Base-by-base conservation (phyloP, 495 filamentous ascomycete genomes). In the Penicillium salamii region DNA sequence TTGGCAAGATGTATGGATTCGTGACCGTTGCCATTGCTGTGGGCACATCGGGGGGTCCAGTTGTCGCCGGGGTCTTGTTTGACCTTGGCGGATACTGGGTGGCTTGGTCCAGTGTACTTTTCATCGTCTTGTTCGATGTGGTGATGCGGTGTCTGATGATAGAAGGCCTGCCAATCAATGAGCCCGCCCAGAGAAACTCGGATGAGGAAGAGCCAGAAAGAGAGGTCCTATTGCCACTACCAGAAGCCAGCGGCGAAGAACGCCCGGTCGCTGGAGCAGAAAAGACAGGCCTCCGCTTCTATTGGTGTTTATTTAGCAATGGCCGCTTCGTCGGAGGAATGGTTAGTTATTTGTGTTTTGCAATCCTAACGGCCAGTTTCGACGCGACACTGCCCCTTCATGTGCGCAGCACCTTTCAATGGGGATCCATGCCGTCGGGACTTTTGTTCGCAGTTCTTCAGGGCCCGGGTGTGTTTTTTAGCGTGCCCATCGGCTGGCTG, bases 351-450 rank as follows among this genome's bases (percentile, higher is more conserved):
- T 21, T 59, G 21, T 47, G 36, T 8, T 55, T 49, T 20, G 49
- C 55, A 13, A 26, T 65, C 17, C 13, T 62, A 6, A 47, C 50
- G 2, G 15, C 59, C n/a, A 67, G 64, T 29, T 65, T 65, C 49
- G 53, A 60, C 18, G 46, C 62, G 11, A 65, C 59, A n/a, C 40
- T 67, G n/a, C 64, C 64, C 8, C 54, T 67, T 3, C 64, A 67
- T 46, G 52, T 65, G 15, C 48, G 40, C 0, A 48, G 53, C 13
- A 41, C 36, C 0, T 67, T 67, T 26, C 18, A 28, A 15, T 65
- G 61, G 64, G 52, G 44, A 2, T 53, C 40, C n/a, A 26, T 54
- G 18, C 37, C 34, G 2, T 32, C 56, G 0, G 62, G 64, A 3
- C 15, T 65, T 17, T 36, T 69, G 37, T 69, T 67, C 26, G 33